Evolutionary conservation across 139 green algal species (phyloP).

Genomic region (Chlamydomonas urium): DNA sequence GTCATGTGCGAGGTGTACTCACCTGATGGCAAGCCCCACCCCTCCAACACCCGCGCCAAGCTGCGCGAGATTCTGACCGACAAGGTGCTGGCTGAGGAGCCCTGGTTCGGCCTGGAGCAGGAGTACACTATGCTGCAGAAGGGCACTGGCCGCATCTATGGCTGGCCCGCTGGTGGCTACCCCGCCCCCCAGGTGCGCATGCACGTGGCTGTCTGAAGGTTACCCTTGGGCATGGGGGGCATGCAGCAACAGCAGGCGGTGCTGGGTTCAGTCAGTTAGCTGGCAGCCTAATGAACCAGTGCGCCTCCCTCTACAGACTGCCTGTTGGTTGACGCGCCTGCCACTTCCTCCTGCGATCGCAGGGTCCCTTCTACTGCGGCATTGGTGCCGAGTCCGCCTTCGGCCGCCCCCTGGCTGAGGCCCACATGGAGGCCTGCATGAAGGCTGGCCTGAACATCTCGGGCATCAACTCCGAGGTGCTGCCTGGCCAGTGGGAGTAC

Average conservation of each 20-base stretch:
- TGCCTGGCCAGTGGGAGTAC: slow-evolving; percentile 93
- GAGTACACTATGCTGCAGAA: slow-evolving; percentile 86
- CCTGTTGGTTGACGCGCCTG: too few species aligned
- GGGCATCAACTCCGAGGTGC: slow-evolving; percentile 88
- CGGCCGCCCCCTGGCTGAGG: slow-evolving; percentile 78
- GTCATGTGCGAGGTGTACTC: slow-evolving; percentile 86
- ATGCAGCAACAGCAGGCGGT: too few species aligned
- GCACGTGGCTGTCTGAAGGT: not conserved
- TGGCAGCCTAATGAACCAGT: too few species aligned
- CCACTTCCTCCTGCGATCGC: too few species aligned
- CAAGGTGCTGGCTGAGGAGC: slow-evolving; percentile 24
- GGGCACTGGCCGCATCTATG: slow-evolving; percentile 48
- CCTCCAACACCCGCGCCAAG: slow-evolving; percentile 80
- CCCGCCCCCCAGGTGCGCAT: slow-evolving; percentile 62
- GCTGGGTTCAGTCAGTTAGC: too few species aligned
- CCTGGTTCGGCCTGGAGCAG: slow-evolving; percentile 87
- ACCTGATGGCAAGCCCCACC: slow-evolving; percentile 67
- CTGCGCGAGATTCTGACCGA: slow-evolving; percentile 13
- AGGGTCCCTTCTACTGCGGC: slow-evolving; percentile 90
- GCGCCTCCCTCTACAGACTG: too few species aligned
- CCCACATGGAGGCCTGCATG: slow-evolving; percentile 83
- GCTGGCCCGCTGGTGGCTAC: slow-evolving; percentile 82
- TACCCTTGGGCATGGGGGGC: too few species aligned
- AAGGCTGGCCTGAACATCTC: slow-evolving; percentile 73
- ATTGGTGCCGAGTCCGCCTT: slow-evolving; percentile 75